phyloP scores from a whole-genome alignment of 441 rosid species.

The Cnidoscolus chayamansa region DNA sequence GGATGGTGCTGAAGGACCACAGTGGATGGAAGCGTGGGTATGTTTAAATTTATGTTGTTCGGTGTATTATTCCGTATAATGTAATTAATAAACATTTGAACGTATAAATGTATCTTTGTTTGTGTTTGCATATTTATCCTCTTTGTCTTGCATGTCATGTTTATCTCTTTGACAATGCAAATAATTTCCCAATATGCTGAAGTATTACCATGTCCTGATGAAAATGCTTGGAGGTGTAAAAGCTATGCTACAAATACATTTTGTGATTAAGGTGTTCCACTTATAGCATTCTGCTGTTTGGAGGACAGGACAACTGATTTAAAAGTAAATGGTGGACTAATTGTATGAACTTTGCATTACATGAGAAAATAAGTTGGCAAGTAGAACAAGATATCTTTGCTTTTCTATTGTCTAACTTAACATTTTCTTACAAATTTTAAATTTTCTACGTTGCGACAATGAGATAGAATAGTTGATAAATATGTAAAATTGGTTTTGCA shows the following conservation, averaged over 20 bases:
- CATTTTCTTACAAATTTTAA: background rate
- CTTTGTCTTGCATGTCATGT: background rate
- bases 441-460: background rate
- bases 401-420: background rate
- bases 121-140: background rate
- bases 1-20: constrained; percentile 99
- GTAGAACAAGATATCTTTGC: background rate
- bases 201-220: background rate
- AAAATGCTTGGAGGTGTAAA: background rate
- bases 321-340: background rate
- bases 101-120: background rate
- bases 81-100: background rate
- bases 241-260: background rate
- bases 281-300: background rate
- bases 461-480: background rate
- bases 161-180: background rate
- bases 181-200: background rate
- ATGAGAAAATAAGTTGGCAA: background rate
- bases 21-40: constrained; percentile 99
- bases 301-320: background rate
- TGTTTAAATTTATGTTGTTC: constrained; percentile 19
- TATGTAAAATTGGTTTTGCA: background rate
- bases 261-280: background rate
- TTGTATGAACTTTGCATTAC: background rate
- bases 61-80: background rate